Percentiles rank a stretch among this genome's conserved stretches.
These are phyloP conservation scores for Solanum hybrid DNA, from an alignment of 305 asterid genomes.

Conservation along the genomic window DNA sequence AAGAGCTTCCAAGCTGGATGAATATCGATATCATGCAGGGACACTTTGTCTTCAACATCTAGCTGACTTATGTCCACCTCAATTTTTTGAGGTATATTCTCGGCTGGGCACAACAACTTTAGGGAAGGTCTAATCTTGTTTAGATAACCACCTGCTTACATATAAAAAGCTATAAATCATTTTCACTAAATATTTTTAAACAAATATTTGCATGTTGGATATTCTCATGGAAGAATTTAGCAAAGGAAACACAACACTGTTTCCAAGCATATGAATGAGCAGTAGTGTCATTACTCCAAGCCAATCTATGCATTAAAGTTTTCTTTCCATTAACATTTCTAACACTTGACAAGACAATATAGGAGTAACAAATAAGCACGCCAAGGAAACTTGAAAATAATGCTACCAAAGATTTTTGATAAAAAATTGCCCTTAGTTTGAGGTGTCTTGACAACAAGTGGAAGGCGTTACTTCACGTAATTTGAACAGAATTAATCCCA, in stretches of 20 bases:
- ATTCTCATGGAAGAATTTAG: not conserved
- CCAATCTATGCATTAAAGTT: not conserved
- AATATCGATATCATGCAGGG: slow-evolving; percentile 42
- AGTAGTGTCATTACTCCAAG: not conserved
- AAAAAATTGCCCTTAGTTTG: not conserved
- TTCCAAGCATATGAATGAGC: not conserved
- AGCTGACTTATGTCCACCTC: slow-evolving; percentile 82
- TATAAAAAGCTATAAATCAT: not conserved
- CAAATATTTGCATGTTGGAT: not conserved
- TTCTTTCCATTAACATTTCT: not conserved
- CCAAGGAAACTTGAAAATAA: not conserved
- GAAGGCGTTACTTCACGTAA: not conserved
- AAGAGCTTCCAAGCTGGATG: slow-evolving; percentile 80
- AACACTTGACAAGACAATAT: not conserved
- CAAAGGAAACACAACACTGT: not conserved
- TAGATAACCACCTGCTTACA: slow-evolving; percentile 58
- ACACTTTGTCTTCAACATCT: slow-evolving; percentile 66
- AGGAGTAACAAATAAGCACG: not conserved
- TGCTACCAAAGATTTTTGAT: not conserved
- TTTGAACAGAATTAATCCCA: not conserved
- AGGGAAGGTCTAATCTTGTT: slow-evolving; percentile 43
- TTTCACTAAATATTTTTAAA: not conserved
- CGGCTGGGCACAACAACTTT: slow-evolving; percentile 66
- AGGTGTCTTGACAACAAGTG: not conserved
- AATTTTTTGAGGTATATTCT: slow-evolving; percentile 74